phyloP scores from a whole-genome alignment of 768 basidiomycete genomes.

The Boletus huronensis region DNA sequence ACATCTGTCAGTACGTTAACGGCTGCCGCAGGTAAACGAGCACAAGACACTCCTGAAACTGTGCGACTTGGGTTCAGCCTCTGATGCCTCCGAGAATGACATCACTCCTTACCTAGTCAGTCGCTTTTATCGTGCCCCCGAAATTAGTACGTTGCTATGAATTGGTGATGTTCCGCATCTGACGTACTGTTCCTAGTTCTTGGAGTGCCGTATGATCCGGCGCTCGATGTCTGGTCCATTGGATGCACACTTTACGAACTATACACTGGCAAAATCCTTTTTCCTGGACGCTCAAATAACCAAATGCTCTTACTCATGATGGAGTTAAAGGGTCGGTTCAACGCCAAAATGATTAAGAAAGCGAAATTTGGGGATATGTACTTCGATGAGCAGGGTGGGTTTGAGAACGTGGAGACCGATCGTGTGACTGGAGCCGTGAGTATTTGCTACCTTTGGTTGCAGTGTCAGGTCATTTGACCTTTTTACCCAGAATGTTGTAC shows the following conservation, averaged over 20 bases:
- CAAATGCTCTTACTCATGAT: constrained; percentile 98
- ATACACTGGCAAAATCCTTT: constrained; percentile 95
- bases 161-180: constrained; percentile 8
- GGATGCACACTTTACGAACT: constrained; percentile 97
- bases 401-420: constrained; percentile 80
- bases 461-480: constrained; percentile 19
- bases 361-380: constrained; percentile 89
- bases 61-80: constrained; percentile 96
- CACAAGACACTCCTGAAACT: constrained; percentile 90
- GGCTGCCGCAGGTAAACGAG: constrained; percentile 74
- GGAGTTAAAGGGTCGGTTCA: constrained; percentile 95
- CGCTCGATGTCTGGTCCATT: constrained; percentile 95
- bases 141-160: constrained; percentile 73
- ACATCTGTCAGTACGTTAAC: constrained; percentile 15
- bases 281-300: constrained; percentile 95
- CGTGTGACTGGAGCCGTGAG: constrained; percentile 79
- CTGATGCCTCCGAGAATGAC: constrained; percentile 91
- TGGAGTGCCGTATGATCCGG: constrained; percentile 90
- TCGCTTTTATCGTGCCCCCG: constrained; percentile 96
- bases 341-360: constrained; percentile 90
- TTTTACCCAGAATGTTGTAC: constrained; percentile 64
- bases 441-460: constrained; percentile 21
- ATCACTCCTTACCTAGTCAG: constrained; percentile 98
- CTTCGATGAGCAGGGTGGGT: constrained; percentile 91
- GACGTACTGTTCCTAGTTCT: constrained; percentile 57